Evolutionary conservation across 768 basidiomycete genomes (phyloP).

Genomic region (Tylopilus sp.): DNA sequence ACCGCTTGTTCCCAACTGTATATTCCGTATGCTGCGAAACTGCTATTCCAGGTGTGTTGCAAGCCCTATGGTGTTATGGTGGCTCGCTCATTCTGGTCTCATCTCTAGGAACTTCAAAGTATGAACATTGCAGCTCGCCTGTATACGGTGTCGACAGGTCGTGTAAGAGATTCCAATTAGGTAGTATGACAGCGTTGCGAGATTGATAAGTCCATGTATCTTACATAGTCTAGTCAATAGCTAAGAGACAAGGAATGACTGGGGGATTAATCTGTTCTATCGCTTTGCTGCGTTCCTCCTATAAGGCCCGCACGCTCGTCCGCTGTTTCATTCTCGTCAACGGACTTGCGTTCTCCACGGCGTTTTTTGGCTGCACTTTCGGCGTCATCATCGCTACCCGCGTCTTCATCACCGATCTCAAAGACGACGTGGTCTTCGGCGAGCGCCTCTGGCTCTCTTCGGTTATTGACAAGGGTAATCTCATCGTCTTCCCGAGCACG

Average conservation of each 20-base stretch:
- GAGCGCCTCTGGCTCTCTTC: constrained; percentile 44
- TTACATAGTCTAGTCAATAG: constrained; percentile 30
- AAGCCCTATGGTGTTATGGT: background rate
- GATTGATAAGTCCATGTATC: constrained; percentile 31
- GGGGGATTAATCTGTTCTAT: constrained; percentile 32
- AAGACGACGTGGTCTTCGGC: constrained; percentile 79
- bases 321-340: constrained; percentile 44
- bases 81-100: background rate
- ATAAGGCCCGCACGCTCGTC: constrained; percentile 72
- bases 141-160: constrained; percentile 84
- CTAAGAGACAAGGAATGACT: constrained; percentile 9
- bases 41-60: constrained; percentile 82
- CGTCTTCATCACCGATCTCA: constrained; percentile 86
- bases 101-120: constrained; percentile 77
- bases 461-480: constrained; percentile 66
- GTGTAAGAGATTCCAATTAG: constrained; percentile 59
- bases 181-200: background rate
- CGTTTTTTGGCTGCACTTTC: constrained; percentile 48
- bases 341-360: constrained; percentile 38
- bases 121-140: constrained; percentile 92
- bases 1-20: constrained; percentile 89
- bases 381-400: constrained; percentile 60
- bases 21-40: constrained; percentile 95
- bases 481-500: constrained; percentile 56
- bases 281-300: constrained; percentile 34